Evolutionary conservation across 148 eudicot species (phyloP), one percentile per base, ranked within the genome.

Genomic region (Amaranthus hypochondriacus): DNA sequence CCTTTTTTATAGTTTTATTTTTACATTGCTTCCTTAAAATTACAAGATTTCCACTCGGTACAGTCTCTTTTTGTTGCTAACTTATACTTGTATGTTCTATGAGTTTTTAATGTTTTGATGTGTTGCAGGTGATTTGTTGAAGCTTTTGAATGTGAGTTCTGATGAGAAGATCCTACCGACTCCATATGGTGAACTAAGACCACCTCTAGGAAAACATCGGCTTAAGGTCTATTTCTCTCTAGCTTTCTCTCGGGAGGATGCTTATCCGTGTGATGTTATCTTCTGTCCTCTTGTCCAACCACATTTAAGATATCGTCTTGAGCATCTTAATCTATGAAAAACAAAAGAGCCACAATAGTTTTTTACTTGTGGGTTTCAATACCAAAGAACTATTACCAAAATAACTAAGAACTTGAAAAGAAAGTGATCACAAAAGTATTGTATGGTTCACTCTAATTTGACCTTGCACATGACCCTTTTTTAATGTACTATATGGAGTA

Each of bases 151-250:
- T 82, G 89, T 95, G 77, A 83, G 87, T 80, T 86, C 96, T 67
- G 98, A 95, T 78, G 96, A 90, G 73, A 92, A 90, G 81, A 75
- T 87, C 74, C 79, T 95, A 78, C 97, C 96, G 10, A 92, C 92
- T n/a, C 86, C 97, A 54, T 95, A 92, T 79, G 98, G 98, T 62
- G 93, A 92, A 82, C 77, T 95, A 61, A 86, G 81, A 76, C 98
- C 98, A 44, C 98, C 98, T 71, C 93, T 95, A 54, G 98, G 98
- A 63, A 92, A 92, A 77, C 88, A 95, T 78, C 97, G 98, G 15
- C 86, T 95, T 54, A 95, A 95, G 98, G 98, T 95, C 69, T 50
- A 80, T 75, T 51, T 75, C 51, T 71, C 39, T 28, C 39, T 77
- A 78, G 18, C 39, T 61, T 77, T 60, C 67, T 62, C 14, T 66